Percentiles rank a stretch among this genome's conserved stretches.
Conservation (phyloP, 1,284 basidiomycete genomes). For the Microbotryum lychnidis-dioicae region DNA sequence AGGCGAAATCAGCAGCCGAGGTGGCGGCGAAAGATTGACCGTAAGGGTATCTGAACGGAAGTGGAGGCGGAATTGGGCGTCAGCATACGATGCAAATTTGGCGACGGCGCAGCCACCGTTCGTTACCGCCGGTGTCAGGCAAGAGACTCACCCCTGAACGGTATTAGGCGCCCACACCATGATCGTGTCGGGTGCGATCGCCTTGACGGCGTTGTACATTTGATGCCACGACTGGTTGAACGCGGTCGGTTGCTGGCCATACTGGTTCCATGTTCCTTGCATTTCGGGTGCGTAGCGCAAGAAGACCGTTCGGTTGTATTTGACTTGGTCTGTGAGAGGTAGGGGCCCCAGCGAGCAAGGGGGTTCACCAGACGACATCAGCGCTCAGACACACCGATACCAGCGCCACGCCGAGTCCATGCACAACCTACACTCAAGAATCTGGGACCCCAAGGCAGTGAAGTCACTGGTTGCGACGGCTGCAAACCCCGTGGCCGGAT, state of each 20-base stretch:
- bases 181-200: conserved; percentile 32
- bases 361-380: too few relatives aligned
- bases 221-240: conserved; percentile 31
- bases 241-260: conserved; percentile 35
- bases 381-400: too few relatives aligned
- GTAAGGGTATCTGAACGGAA: conserved; percentile 33
- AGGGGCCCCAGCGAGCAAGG: neutral
- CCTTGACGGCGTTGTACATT: conserved; percentile 35
- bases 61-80: neutral
- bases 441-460: conserved; percentile 32
- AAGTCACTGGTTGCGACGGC: conserved; percentile 32
- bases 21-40: conserved; percentile 12
- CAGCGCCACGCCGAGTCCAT: neutral
- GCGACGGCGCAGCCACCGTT: neutral
- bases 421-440: conserved; percentile 26
- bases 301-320: conserved; percentile 34
- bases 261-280: conserved; percentile 37
- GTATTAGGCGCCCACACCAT: conserved; percentile 40
- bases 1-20: conserved; percentile 30
- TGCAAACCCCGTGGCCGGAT: conserved; percentile 29
- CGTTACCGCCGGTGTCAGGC: neutral
- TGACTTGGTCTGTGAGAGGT: conserved; percentile 26
- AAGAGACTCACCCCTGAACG: conserved; percentile 26
- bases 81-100: neutral
- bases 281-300: conserved; percentile 39